Percentiles rank a stretch among this genome's conserved stretches.
Evolutionary conservation across 2,329 filamentous ascomycete genomes (phyloP).

Genomic region (Neopestalotiopsis sp.): DNA sequence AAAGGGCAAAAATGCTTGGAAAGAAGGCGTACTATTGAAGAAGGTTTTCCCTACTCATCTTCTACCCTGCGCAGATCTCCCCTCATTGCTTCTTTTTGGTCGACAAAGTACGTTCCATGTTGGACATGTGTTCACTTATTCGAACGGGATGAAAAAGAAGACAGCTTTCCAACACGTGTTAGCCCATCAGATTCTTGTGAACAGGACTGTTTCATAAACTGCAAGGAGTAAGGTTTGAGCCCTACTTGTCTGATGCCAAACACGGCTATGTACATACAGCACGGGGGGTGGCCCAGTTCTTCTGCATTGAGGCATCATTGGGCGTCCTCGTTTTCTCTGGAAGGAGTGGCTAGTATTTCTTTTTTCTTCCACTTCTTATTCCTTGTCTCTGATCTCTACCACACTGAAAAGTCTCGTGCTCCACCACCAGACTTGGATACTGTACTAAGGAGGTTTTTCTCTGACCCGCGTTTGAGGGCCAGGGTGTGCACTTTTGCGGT

Average conservation of each 20-base stretch:
- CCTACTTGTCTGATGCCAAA: background rate
- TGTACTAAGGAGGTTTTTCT: background rate
- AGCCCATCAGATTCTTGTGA: background rate
- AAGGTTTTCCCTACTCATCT: background rate
- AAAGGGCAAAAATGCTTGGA: background rate
- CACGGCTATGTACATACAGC: background rate
- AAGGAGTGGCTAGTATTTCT: background rate
- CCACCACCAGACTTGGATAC: background rate
- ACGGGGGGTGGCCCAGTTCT: background rate
- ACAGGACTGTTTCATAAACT: slow-evolving; percentile 1
- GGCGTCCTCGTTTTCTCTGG: background rate
- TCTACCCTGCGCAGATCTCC: background rate
- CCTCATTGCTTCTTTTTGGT: background rate
- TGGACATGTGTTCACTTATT: background rate
- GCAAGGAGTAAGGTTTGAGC: slow-evolving; percentile 1
- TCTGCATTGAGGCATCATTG: background rate
- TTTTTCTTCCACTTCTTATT: slow-evolving; percentile 9
- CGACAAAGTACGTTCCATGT: background rate
- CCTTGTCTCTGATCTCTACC: background rate
- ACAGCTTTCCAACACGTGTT: background rate
- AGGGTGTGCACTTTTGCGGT: slow-evolving; percentile 1
- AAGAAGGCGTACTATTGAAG: background rate
- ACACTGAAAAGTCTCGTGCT: background rate
- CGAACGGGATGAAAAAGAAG: background rate
- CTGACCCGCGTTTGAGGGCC: slow-evolving; percentile 11